These are phyloP conservation scores for Pyrus bretschneideri DNA, from an alignment of 306 rosid genomes.

Conservation along the genomic window DNA sequence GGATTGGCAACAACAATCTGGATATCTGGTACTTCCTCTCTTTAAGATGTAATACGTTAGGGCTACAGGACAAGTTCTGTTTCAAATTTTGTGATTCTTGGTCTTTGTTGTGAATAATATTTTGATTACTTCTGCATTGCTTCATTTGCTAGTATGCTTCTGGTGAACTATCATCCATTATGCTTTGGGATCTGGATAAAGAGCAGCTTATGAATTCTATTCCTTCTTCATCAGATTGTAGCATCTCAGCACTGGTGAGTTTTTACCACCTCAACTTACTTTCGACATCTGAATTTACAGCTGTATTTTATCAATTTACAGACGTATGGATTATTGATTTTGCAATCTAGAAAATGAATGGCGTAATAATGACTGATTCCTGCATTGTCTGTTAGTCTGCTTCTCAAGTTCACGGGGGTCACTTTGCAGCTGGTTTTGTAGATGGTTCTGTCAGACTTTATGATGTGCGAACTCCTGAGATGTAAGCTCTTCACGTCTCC, in stretches of 20 bases:
- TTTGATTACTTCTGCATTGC: slow-evolving; percentile 12
- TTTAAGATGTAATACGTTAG: slow-evolving; percentile 4
- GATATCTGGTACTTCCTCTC: slow-evolving; percentile 67
- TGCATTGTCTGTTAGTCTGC: slow-evolving; percentile 54
- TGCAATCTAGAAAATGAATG: neutral
- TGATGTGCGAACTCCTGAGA: slow-evolving; percentile 76
- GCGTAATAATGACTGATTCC: neutral
- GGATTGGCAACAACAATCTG: slow-evolving; percentile 98
- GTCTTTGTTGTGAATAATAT: slow-evolving; percentile 3
- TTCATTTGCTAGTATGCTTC: slow-evolving; percentile 70
- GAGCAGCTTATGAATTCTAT: slow-evolving; percentile 74
- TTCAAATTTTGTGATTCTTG: neutral
- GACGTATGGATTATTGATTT: neutral
- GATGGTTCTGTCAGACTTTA: slow-evolving; percentile 90
- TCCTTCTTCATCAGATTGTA: slow-evolving; percentile 79
- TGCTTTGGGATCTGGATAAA: slow-evolving; percentile 89
- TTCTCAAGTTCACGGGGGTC: slow-evolving; percentile 94
- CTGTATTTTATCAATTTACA: neutral
- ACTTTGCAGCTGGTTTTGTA: slow-evolving; percentile 86
- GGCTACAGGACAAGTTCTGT: neutral
- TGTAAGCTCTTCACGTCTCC: slow-evolving; percentile 45
- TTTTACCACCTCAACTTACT: slow-evolving; percentile 4
- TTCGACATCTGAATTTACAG: neutral
- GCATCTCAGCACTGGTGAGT: slow-evolving; percentile 87
- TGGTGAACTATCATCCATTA: slow-evolving; percentile 70